Base-by-base conservation (phyloP, 306 rosid genomes). In the Casuarina cunninghamiana region DNA sequence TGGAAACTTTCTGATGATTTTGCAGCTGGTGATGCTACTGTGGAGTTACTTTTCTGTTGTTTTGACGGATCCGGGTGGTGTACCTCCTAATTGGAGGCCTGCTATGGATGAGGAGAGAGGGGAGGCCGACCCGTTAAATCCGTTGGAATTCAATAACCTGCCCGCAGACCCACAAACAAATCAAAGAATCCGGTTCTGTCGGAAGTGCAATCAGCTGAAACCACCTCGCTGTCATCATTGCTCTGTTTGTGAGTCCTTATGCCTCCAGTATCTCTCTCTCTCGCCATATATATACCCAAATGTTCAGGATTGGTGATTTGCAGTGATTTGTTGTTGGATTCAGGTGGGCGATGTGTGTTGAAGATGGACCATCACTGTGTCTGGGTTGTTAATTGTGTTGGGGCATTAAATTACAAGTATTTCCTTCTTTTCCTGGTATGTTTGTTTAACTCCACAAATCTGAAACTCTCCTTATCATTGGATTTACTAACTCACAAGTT, bases 291-390 rank as follows among this genome's bases (percentile, higher is more conserved):
- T 76, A 6, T 44, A 10, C 32, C 21, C 26, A 58, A 51, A 16
- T 53, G 69, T 51, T 49, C 71, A 54, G 49, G 43, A 19, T 68
- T 79, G 37, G 60, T 80, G 12, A 57, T n/a, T 57, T 69, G 66
- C 60, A 43, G 73, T n/a, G 55, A n/a, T 55, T 43, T 50, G 44
- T 77, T 50, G 44, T 77, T 74, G 78, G 79, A 75, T 67, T 77
- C 91, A 96, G 99, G 99, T 84, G 99, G 99, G 8, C 96, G 98
- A 10, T 96, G 99, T 45, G 94, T 96, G 75, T 87, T 96, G 83
- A 96, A 96, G 93, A 96, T 96, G 99, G 99, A 96, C 80, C 99
- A 96, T 88, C 99, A 96, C 74, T 96, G 99, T 77, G 99, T 96
- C 38, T 96, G 99, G 99, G 98, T 96, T 76, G 99, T 96, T 11